Evolutionary conservation across 2,329 filamentous ascomycete genomes (phyloP).

Genomic region (Neonectria coccinea): DNA sequence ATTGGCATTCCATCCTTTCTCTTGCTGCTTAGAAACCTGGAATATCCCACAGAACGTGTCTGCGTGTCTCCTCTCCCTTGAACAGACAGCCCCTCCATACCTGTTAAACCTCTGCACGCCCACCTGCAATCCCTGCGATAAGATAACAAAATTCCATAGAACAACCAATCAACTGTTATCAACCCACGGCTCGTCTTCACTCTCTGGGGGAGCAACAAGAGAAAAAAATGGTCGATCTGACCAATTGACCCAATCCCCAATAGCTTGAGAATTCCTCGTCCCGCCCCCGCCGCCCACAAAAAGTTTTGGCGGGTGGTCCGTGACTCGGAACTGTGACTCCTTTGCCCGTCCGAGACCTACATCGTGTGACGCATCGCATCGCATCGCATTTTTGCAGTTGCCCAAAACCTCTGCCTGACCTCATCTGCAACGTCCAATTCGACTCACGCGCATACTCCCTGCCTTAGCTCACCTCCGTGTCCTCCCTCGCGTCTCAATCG

Average conservation of each 20-base stretch:
- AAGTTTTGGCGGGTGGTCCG: slow-evolving; percentile 19
- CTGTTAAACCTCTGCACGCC: background rate
- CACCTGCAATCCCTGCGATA: slow-evolving; percentile 6
- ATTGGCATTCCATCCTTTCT: background rate
- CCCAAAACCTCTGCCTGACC: background rate
- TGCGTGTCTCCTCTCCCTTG: background rate
- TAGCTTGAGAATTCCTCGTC: slow-evolving; percentile 17
- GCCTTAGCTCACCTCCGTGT: background rate
- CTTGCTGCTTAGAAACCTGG: background rate
- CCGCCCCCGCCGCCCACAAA: slow-evolving; percentile 17
- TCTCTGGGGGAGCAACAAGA: slow-evolving; percentile 4
- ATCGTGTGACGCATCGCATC: slow-evolving; percentile 13
- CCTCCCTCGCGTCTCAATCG: background rate
- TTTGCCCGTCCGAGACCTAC: background rate
- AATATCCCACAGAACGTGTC: background rate
- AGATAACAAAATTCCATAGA: slow-evolving; percentile 1
- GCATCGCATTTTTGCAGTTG: background rate
- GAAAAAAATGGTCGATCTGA: slow-evolving; percentile 3
- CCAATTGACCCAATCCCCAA: slow-evolving; percentile 20
- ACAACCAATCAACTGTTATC: slow-evolving; percentile 7
- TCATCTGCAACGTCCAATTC: slow-evolving; percentile 12
- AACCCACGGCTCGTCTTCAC: background rate
- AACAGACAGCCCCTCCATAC: background rate
- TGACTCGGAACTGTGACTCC: slow-evolving; percentile 4
- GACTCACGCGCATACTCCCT: slow-evolving; percentile 1